A percentile compares a stretch with the other conserved stretches of the same genome.
Evolutionary conservation across 176 grass and related monocot genomes (phyloP).

Genomic region (Triticum monococcum): DNA sequence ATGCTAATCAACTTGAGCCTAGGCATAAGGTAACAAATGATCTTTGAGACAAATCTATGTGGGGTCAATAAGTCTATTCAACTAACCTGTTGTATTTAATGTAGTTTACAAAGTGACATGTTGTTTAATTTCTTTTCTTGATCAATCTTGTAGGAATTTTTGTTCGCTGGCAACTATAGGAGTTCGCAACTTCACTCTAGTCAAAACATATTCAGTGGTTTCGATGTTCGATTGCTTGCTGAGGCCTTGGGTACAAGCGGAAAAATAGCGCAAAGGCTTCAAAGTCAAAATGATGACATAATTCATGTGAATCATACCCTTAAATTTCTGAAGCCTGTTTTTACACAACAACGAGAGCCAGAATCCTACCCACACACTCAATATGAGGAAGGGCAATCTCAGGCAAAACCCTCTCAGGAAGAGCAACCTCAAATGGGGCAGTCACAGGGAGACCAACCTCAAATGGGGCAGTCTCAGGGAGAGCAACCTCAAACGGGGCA

Average conservation of each 20-base stretch:
- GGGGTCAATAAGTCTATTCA: neutral
- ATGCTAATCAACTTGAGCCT: neutral
- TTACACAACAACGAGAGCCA: neutral
- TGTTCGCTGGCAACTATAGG: slow-evolving; percentile 32
- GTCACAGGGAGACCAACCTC: neutral
- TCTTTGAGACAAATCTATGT: neutral
- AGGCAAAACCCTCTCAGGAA: neutral
- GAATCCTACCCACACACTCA: neutral
- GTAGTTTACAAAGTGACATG: neutral
- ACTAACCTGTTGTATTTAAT: neutral
- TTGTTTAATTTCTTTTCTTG: neutral
- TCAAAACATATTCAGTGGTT: slow-evolving; percentile 30
- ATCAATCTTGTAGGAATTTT: slow-evolving; percentile 38
- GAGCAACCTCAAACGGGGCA: too few relatives aligned
- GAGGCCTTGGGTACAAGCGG: slow-evolving; percentile 29
- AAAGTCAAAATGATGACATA: slow-evolving; percentile 44
- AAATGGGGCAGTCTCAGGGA: neutral
- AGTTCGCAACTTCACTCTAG: neutral
- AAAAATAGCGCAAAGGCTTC: slow-evolving; percentile 14
- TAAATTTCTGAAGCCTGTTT: neutral
- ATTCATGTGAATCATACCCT: slow-evolving; percentile 30
- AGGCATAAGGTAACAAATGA: neutral
- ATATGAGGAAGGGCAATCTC: neutral
- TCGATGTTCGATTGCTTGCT: slow-evolving; percentile 12
- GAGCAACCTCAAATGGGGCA: neutral